phyloP scores from a whole-genome alignment of 1,139 yeast genomes.

The Hemisphaericaspora subhashii region DNA sequence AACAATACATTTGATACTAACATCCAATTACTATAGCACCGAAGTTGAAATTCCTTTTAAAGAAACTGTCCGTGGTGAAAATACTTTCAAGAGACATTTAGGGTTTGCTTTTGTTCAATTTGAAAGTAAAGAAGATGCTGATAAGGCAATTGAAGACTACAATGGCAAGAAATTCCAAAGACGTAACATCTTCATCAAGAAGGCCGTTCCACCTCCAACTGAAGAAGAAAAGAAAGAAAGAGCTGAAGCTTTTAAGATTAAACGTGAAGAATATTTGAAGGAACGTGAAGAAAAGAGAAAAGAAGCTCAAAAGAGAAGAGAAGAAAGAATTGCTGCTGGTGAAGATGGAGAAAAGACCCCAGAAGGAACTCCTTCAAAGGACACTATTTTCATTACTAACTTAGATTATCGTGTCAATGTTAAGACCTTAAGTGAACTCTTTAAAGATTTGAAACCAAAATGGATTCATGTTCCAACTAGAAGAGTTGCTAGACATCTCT shows the following conservation, averaged over 20 bases:
- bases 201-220: constrained; percentile 54
- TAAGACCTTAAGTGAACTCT: constrained; percentile 43
- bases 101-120: constrained; percentile 60
- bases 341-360: constrained; percentile 23
- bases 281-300: constrained; percentile 22
- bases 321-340: constrained; percentile 15
- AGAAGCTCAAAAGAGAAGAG: constrained; percentile 16
- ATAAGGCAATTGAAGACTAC: constrained; percentile 44
- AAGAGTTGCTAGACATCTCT: constrained; percentile 31
- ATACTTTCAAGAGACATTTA: constrained; percentile 37
- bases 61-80: constrained; percentile 31
- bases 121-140: constrained; percentile 48
- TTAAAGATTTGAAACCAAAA: constrained; percentile 48
- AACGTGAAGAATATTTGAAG: constrained; percentile 28
- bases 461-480: constrained; percentile 61
- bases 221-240: constrained; percentile 46
- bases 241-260: constrained; percentile 38
- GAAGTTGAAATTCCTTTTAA: constrained; percentile 46
- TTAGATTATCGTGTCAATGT: constrained; percentile 50
- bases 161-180: constrained; percentile 47
- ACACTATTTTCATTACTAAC: constrained; percentile 60
- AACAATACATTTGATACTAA: constrained; percentile 7
- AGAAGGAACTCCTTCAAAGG: constrained; percentile 56
- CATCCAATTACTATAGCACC: constrained; percentile 15
- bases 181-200: constrained; percentile 49